phyloP scores from a whole-genome alignment of 1,284 basidiomycete genomes.

The Ustilago curta region DNA sequence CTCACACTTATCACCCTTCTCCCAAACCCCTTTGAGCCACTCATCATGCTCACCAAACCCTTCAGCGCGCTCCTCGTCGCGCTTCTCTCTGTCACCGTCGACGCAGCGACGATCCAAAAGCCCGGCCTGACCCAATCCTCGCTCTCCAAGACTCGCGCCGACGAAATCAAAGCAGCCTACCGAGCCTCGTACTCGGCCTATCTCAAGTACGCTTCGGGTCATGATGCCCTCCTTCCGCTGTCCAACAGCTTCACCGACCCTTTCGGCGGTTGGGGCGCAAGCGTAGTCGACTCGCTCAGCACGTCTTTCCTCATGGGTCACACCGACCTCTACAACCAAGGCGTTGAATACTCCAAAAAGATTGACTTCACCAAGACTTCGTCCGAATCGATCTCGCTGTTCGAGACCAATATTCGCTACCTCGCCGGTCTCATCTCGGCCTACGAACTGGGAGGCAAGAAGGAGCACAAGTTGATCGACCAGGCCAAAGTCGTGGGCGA shows the following conservation, averaged over 20 bases:
- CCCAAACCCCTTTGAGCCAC: not conserved
- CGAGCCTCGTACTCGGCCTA: slow-evolving; percentile 49
- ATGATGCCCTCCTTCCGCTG: slow-evolving; percentile 54
- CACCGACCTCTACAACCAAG: slow-evolving; percentile 44
- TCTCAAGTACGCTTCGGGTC: slow-evolving; percentile 47
- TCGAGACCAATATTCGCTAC: slow-evolving; percentile 65
- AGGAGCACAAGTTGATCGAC: slow-evolving; percentile 49
- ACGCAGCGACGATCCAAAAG: slow-evolving; percentile 34
- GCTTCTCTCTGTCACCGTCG: slow-evolving; percentile 12
- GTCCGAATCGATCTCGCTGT: slow-evolving; percentile 45
- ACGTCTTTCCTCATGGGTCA: slow-evolving; percentile 63
- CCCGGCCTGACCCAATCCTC: slow-evolving; percentile 28
- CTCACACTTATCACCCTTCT: not conserved
- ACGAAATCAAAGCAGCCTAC: slow-evolving; percentile 51
- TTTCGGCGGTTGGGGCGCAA: slow-evolving; percentile 63
- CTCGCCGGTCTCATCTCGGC: slow-evolving; percentile 60
- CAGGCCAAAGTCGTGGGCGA: slow-evolving; percentile 60
- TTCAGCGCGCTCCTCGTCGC: slow-evolving; percentile 21
- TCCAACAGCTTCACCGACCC: slow-evolving; percentile 38
- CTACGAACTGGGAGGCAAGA: slow-evolving; percentile 61
- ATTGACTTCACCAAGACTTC: slow-evolving; percentile 56
- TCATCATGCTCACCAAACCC: slow-evolving; percentile 25
- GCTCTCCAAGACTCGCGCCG: slow-evolving; percentile 37
- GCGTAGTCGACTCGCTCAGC: slow-evolving; percentile 58
- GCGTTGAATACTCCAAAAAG: slow-evolving; percentile 32